A percentile compares a stretch with the other conserved stretches of the same genome.
Evolutionary conservation across 305 asterid genomes (phyloP).

Genomic region (Fraxinus floribunda): DNA sequence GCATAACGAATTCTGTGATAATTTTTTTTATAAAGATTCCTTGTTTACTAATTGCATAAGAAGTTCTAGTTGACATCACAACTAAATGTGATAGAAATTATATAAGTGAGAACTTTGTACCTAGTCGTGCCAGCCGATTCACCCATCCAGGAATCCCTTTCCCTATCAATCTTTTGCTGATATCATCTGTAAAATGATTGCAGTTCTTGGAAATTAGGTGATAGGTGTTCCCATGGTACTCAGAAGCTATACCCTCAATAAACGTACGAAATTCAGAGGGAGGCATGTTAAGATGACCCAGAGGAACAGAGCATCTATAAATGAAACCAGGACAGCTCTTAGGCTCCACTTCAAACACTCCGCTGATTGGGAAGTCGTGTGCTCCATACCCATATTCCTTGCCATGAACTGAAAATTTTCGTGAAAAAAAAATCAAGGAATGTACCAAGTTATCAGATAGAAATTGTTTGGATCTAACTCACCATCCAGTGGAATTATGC

Average conservation of each 20-base stretch:
- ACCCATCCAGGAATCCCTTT: conserved; percentile 60
- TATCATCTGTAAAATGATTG: conserved; percentile 54
- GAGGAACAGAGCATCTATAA: conserved; percentile 45
- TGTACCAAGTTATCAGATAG: neutral
- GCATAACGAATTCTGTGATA: neutral
- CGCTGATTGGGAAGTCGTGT: conserved; percentile 57
- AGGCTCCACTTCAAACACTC: conserved; percentile 61
- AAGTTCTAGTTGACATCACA: neutral
- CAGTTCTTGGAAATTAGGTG: conserved; percentile 55
- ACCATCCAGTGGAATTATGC: neutral
- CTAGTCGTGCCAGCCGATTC: conserved; percentile 49
- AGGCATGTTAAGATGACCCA: conserved; percentile 39
- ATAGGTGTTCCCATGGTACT: conserved; percentile 55
- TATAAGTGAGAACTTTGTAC: conserved; percentile 21
- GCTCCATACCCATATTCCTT: conserved; percentile 61
- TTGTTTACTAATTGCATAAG: neutral
- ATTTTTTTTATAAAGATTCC: neutral
- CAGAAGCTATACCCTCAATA: conserved; percentile 47
- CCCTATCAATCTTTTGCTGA: conserved; percentile 40
- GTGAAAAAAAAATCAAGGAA: conserved; percentile 7
- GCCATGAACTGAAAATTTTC: conserved; percentile 41
- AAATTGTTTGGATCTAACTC: neutral
- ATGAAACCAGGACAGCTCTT: conserved; percentile 54
- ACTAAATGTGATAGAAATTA: neutral
- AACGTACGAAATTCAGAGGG: conserved; percentile 39